Evolutionary conservation across 2,329 filamentous ascomycete species (phyloP).

Genomic region (Ophiostoma piceae): DNA sequence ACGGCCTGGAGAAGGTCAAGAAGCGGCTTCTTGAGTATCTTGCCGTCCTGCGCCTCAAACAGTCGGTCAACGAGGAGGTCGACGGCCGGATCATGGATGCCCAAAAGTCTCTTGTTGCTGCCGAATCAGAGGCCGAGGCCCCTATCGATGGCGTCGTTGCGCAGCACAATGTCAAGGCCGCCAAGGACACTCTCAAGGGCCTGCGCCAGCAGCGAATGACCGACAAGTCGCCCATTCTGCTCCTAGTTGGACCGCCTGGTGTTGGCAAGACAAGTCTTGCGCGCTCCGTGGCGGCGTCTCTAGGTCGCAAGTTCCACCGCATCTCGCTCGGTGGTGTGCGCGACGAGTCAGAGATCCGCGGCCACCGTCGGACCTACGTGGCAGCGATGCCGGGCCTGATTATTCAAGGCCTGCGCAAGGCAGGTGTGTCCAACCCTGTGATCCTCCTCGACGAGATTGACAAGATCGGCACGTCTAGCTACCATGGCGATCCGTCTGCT

Average conservation of each 20-base stretch:
- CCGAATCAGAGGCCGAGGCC: conserved; percentile 39
- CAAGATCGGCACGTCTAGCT: conserved; percentile 85
- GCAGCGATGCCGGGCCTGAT: conserved; percentile 98
- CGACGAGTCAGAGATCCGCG: conserved; percentile 94
- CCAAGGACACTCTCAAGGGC: background rate
- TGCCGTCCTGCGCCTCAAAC: conserved; percentile 92
- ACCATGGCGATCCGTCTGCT: conserved; percentile 91
- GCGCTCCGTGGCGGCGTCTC: conserved; percentile 82
- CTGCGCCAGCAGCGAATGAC: conserved; percentile 62
- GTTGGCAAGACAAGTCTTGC: conserved; percentile 95
- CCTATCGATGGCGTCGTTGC: conserved; percentile 25
- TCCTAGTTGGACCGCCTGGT: conserved; percentile 87
- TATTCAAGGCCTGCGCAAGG: conserved; percentile 89
- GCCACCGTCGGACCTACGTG: conserved; percentile 91
- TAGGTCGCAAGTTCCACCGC: conserved; percentile 92
- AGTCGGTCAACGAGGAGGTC: conserved; percentile 77
- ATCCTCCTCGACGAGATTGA: conserved; percentile 97
- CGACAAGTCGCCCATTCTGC: conserved; percentile 92
- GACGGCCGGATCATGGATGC: conserved; percentile 70
- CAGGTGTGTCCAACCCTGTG: conserved; percentile 90
- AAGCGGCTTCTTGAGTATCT: conserved; percentile 92
- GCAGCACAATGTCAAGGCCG: conserved; percentile 20
- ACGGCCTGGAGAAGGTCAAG: conserved; percentile 94
- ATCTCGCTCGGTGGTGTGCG: conserved; percentile 94
- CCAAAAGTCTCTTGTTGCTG: conserved; percentile 50